Base-by-base conservation (phyloP, 2,329 filamentous ascomycete species). In the Albifimbria verrucaria region DNA sequence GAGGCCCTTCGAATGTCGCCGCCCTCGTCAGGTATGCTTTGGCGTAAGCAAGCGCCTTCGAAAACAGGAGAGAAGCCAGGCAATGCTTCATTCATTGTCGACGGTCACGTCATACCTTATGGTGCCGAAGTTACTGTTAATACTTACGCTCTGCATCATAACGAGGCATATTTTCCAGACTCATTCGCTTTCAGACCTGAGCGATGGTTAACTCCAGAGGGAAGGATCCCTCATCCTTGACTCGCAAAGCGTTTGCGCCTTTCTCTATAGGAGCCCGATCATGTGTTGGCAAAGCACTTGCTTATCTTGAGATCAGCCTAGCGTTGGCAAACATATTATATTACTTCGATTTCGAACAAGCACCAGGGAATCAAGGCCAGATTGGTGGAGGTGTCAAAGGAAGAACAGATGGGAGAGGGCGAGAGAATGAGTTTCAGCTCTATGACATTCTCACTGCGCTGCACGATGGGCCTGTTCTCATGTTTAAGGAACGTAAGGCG, bases 251-350 rank as follows among this genome's bases (percentile, higher is more conserved):
- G 7, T 55, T 53, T 50, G 44, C 23, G 22, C 42, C 54, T 5
- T 55, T 53, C 18, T 48, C 43, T 6, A 17, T 46, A 7, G 54
- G 54, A 10, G 20, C 18, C 11, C 50, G 54, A 15, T 26, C 36
- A 6, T 55, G 54, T 25, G 39, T 43, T 4, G 54, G 54, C 1
- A 55, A 53, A 41, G n/a, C 51, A 9, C 48, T 55, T 47, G 54
- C 51, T 2, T 53, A 55, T 25, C 32, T 53, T 6, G 50, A 55
- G 39, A n/a, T 41, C 3, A 51, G 43, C 20, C 48, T 55, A 7
- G 39, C 44, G 4, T 15, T 55, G 9, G 51, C 54, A 7, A 50
- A 45, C 28, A 39, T 43, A 4, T 21, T 55, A 15, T 53, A 26
- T 23, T 51, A 44, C 25, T 53, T 53, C 22, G 54, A 53, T 45